Evolutionary conservation across 768 basidiomycete genomes (phyloP), one percentile per base, ranked within the genome.

Genomic region (Leccinum fibrillosum): DNA sequence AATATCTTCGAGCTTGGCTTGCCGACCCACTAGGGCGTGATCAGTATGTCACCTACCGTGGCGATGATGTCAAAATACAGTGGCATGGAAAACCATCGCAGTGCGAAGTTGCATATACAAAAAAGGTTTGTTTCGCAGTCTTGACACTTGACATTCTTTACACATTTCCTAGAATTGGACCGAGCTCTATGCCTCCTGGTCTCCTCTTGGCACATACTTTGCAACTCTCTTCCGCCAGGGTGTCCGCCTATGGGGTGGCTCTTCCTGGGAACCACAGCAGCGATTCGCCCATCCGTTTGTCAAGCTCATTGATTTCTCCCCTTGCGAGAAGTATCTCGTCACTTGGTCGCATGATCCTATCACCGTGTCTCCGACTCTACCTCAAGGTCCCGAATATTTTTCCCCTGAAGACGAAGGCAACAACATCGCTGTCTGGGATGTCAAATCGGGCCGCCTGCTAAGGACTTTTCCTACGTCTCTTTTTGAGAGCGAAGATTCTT

Each of bases 331-430:
- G 57, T 98, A 96, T 76, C 76, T 99, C 58, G 92, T 98, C 67
- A 98, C 97, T 44, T 98, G 94, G 92, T 98, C 97, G 2, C 89
- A 93, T 64, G 92, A 96, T 64, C 86, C 94, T 13, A 94, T 98
- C 63, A 81, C 88, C 42, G 88, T 94, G 28, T 87, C 90, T 25
- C 88, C 92, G 59, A 86, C 86, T 61, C 86, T 89, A 42, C 77
- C 84, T 28, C 90, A 91, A 72, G 92, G 94, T 9, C 88, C 85
- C 52, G 88, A 88, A 68, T 92, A 84, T 71, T 91, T 94, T 76
- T 90, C 92, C 49, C 86, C 90, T 5, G 94, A 96, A 58, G 97
- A 98, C 71, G 94, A 96, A 75, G 97, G 94, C 32, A 94, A 96
- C 76, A 90, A 94, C 65, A 82, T 98, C 60, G 97, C 95, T 57